phyloP scores from a whole-genome alignment of 1,284 basidiomycete genomes.

The Moesziomyces sp. region DNA sequence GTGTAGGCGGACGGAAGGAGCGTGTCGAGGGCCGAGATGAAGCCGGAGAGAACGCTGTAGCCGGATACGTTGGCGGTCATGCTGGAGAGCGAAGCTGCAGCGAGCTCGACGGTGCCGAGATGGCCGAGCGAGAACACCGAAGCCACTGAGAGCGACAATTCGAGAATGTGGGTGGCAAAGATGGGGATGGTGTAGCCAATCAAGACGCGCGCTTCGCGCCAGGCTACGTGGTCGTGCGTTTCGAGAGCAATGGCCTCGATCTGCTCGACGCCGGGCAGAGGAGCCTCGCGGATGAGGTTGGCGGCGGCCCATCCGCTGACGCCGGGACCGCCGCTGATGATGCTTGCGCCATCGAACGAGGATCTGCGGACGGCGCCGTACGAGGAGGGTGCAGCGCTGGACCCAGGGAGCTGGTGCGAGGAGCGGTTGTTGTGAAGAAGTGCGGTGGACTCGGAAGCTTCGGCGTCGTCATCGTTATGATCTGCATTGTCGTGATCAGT shows the following conservation, averaged over 20 bases:
- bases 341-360: slow-evolving; percentile 31
- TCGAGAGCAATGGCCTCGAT: slow-evolving; percentile 49
- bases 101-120: slow-evolving; percentile 62
- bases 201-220: slow-evolving; percentile 53
- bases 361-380: slow-evolving; percentile 33
- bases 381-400: slow-evolving; percentile 8
- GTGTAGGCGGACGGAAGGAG: slow-evolving; percentile 92
- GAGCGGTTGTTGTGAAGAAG: slow-evolving; percentile 13
- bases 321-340: slow-evolving; percentile 26
- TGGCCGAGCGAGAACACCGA: slow-evolving; percentile 65
- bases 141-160: slow-evolving; percentile 62
- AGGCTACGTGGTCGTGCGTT: slow-evolving; percentile 39
- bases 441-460: slow-evolving; percentile 29
- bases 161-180: slow-evolving; percentile 62
- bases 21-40: slow-evolving; percentile 85
- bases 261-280: slow-evolving; percentile 46
- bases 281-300: slow-evolving; percentile 36
- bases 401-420: slow-evolving; percentile 1
- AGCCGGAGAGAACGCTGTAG: slow-evolving; percentile 71
- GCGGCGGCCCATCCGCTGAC: slow-evolving; percentile 50
- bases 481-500: slow-evolving; percentile 1
- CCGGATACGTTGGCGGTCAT: slow-evolving; percentile 67
- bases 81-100: slow-evolving; percentile 60
- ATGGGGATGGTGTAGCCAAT: slow-evolving; percentile 57
- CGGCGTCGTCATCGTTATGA: slow-evolving; percentile 4